Conservation (phyloP, 768 basidiomycete species). For the Phylloporus rhodoxanthus region DNA sequence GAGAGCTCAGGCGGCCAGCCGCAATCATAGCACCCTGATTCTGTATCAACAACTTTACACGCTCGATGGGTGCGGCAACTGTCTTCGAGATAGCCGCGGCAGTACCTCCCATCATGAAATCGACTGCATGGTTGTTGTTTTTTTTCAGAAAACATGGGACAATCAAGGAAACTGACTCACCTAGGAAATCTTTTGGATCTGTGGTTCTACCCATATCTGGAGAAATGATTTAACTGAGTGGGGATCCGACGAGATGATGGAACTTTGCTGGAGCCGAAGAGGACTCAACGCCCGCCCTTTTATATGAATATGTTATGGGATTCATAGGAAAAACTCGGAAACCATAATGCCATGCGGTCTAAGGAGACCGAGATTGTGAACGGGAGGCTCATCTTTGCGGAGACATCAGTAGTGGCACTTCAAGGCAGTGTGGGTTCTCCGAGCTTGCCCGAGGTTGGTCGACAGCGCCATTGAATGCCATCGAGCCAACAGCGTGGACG, state of each 20-base stretch:
- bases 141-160: constrained; percentile 2
- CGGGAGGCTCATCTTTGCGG: not conserved
- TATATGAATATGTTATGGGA: not conserved
- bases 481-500: not conserved
- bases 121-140: constrained; percentile 22
- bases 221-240: constrained; percentile 11
- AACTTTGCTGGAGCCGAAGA: not conserved
- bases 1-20: constrained; percentile 33
- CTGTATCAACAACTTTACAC: constrained; percentile 37
- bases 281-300: not conserved
- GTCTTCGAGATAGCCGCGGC: constrained; percentile 36
- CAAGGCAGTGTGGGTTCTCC: not conserved
- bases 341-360: not conserved
- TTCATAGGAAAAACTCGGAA: constrained; percentile 15
- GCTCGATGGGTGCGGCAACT: constrained; percentile 37
- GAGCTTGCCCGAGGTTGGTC: not conserved
- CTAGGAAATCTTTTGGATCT: constrained; percentile 16
- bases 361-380: not conserved
- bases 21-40: constrained; percentile 35
- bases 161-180: constrained; percentile 1
- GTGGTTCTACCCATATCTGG: not conserved
- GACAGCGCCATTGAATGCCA: not conserved
- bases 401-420: not conserved
- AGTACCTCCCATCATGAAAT: constrained; percentile 36
- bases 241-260: constrained; percentile 7